phyloP scores from a whole-genome alignment of 2,329 filamentous ascomycete species.

The Zasmidium citrigriseum region DNA sequence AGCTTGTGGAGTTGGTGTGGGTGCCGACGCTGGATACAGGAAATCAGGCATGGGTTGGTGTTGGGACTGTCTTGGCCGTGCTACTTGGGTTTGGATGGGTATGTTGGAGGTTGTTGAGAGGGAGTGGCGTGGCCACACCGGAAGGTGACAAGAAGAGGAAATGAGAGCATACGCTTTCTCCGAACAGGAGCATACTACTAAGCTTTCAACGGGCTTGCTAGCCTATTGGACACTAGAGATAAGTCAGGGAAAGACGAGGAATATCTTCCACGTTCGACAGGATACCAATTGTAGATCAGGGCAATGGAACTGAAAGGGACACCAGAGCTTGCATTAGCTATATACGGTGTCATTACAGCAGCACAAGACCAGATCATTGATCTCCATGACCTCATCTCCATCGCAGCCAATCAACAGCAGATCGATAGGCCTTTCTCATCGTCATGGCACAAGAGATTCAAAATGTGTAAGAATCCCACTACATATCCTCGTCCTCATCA shows the following conservation, averaged over 20 bases:
- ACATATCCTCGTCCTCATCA: not conserved
- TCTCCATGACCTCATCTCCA: not conserved
- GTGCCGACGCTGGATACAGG: constrained; percentile 47
- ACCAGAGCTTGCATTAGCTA: constrained; percentile 3
- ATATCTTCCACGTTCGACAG: too few species aligned
- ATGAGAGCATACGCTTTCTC: not conserved
- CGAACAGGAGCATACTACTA: too few species aligned
- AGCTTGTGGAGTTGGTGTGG: constrained; percentile 21
- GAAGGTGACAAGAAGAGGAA: constrained; percentile 8
- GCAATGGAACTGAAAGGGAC: not conserved
- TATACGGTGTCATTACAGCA: constrained; percentile 6
- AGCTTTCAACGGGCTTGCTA: too few species aligned
- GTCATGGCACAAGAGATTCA: too few species aligned
- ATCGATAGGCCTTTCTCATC: too few species aligned
- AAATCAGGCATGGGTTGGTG: constrained; percentile 40
- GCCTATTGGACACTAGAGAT: too few species aligned
- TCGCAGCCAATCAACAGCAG: too few species aligned
- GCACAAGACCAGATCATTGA: not conserved
- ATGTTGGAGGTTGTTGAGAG: constrained; percentile 41
- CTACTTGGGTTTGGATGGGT: constrained; percentile 48
- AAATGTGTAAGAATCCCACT: not conserved
- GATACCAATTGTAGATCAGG: too few species aligned
- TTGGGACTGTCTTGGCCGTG: constrained; percentile 46
- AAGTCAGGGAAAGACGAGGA: too few species aligned
- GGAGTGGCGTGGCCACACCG: not conserved